A percentile compares a stretch with the other conserved stretches of the same genome.
phyloP scores from a whole-genome alignment of 202 grass and related monocot species.

The Eragrostis tef region DNA sequence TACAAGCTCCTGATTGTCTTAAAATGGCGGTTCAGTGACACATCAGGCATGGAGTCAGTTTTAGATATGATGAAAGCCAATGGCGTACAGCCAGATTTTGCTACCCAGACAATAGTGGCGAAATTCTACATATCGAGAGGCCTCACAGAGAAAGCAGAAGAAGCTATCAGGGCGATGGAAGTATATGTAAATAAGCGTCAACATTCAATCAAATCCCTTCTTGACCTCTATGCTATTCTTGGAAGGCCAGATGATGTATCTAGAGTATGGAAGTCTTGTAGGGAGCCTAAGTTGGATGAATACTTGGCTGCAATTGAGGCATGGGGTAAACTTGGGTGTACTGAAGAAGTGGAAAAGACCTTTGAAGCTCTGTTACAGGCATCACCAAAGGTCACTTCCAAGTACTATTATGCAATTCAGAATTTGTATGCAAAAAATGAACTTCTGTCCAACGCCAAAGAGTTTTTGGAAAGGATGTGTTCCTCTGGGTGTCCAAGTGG shows the following conservation, averaged over 20 bases:
- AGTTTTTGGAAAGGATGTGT: slow-evolving; percentile 62
- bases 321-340: slow-evolving; percentile 62
- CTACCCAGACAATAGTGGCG: slow-evolving; percentile 43
- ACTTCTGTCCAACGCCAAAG: slow-evolving; percentile 64
- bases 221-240: slow-evolving; percentile 71
- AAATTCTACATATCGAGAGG: slow-evolving; percentile 56
- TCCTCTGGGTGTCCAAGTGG: slow-evolving; percentile 39
- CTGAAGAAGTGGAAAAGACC: slow-evolving; percentile 57
- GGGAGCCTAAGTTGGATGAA: slow-evolving; percentile 57
- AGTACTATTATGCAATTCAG: slow-evolving; percentile 62
- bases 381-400: slow-evolving; percentile 50
- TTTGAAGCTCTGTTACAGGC: slow-evolving; percentile 59
- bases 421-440: slow-evolving; percentile 72
- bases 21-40: slow-evolving; percentile 69
- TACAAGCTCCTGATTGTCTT: slow-evolving; percentile 69
- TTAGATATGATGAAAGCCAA: slow-evolving; percentile 64
- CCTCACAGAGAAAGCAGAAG: slow-evolving; percentile 68
- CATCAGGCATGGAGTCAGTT: slow-evolving; percentile 61
- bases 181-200: slow-evolving; percentile 40
- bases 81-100: slow-evolving; percentile 54
- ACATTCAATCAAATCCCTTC: slow-evolving; percentile 51
- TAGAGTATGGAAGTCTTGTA: slow-evolving; percentile 71
- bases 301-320: slow-evolving; percentile 68
- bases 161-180: slow-evolving; percentile 59
- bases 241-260: slow-evolving; percentile 58